Evolutionary conservation across 371 early-diverging fungal species (phyloP), one percentile per base, ranked within the genome.

Genomic region (Choanephora cucurbitarum): DNA sequence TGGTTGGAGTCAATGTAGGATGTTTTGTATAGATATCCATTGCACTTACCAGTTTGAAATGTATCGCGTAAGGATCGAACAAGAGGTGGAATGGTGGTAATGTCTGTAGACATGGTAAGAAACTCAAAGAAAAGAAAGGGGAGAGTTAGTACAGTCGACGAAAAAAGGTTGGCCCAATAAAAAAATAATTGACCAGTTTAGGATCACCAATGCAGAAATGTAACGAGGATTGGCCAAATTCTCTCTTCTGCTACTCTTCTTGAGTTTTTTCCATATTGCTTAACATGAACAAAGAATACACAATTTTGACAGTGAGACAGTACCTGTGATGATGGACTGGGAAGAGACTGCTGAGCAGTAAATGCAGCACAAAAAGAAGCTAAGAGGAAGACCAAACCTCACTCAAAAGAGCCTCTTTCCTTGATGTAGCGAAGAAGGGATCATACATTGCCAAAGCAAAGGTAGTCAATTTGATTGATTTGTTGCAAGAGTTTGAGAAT

Each of bases 401-500:
- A 58, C 58, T 52, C 59, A 47, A 47, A 58, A 21, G 54, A 60
- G 44, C 17, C 54, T 43, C 32, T 6, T 44, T 28, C 24, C 53
- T 48, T 53, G 49, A 49, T 53, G 60, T 53, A 53, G 19, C 48
- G 32, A 53, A 57, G 24, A 49, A 50, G 46, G 55, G 55, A 40
- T 55, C 51, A 34, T 61, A 61, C 39, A 55, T 61, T 32, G 45
- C 55, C 22, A 61, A 61, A 50, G 22, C 52, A 55, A 61, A 61
- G 40, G 52, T 61, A 44, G 55, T 61, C 28, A 61, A 61, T 45
- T 50, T 61, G 21, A 55, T 55, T 40, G 55, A 61, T 55, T 45
- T 50, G 46, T 39, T 61, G 55, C 55, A 61, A 55, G 61, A 55
- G 37, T 51, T 61, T 53, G 53, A 59, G 53, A 28, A 52, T 52